Conservation (phyloP, 345 rosid genomes). For the Mangifera indica region DNA sequence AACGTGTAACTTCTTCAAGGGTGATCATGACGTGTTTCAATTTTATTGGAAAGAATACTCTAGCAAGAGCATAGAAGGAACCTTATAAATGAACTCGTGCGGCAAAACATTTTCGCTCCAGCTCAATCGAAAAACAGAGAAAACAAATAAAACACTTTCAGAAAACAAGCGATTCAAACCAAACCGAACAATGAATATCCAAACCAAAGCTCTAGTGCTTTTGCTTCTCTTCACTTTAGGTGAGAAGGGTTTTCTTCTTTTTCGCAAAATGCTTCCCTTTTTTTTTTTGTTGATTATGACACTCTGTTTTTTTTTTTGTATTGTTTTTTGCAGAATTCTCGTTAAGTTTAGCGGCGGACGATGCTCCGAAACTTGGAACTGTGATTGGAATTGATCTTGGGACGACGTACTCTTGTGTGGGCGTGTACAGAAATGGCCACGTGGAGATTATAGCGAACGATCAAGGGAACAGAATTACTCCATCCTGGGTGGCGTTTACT, state of each 20-base stretch:
- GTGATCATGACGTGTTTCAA: slow-evolving; percentile 24
- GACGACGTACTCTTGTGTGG: slow-evolving; percentile 60
- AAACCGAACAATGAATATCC: slow-evolving; percentile 22
- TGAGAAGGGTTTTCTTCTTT: neutral
- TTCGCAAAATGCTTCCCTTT: neutral
- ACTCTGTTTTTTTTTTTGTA: neutral
- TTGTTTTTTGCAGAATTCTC: slow-evolving; percentile 24
- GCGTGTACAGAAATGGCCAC: slow-evolving; percentile 40
- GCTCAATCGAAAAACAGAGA: neutral
- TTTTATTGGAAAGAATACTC: slow-evolving; percentile 25
- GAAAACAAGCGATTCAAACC: neutral
- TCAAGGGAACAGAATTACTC: slow-evolving; percentile 65
- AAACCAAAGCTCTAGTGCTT: slow-evolving; percentile 18
- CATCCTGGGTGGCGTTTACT: slow-evolving; percentile 71
- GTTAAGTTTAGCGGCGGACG: slow-evolving; percentile 32
- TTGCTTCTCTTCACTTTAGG: slow-evolving; percentile 35
- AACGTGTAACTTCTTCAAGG: neutral
- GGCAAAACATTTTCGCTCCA: neutral
- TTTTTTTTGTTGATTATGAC: neutral
- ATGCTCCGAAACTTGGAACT: slow-evolving; percentile 37
- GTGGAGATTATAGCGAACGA: slow-evolving; percentile 65
- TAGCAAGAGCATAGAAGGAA: neutral
- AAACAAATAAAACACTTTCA: neutral
- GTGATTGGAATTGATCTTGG: slow-evolving; percentile 63
- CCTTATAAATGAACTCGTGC: slow-evolving; percentile 10